phyloP scores from a whole-genome alignment of 768 basidiomycete species.

The Leccinellum rugosiceps region DNA sequence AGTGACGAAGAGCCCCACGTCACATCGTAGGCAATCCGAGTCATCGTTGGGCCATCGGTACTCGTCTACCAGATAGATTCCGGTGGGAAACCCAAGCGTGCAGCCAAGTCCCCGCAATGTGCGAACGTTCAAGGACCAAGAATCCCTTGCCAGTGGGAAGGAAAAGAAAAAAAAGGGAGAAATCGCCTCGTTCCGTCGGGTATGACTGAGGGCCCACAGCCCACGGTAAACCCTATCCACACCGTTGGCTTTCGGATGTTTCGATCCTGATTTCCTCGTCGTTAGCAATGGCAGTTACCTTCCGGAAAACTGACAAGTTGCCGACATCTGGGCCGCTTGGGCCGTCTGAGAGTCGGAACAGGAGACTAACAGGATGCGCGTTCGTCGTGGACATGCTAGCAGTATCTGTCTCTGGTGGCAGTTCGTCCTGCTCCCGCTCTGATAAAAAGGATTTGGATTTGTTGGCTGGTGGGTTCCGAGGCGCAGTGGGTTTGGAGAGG shows the following conservation, averaged over 20 bases:
- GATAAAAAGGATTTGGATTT: not conserved
- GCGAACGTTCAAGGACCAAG: not conserved
- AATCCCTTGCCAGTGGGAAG: not conserved
- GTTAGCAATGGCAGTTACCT: not conserved
- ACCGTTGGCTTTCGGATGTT: not conserved
- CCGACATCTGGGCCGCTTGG: not conserved
- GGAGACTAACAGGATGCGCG: not conserved
- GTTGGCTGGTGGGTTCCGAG: not conserved
- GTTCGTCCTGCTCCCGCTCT: not conserved
- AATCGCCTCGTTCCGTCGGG: not conserved
- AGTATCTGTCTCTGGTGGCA: not conserved
- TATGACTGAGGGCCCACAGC: not conserved
- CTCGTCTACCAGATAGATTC: no score
- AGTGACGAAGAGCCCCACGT: no score
- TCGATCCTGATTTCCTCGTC: not conserved
- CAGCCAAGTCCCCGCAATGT: not conserved
- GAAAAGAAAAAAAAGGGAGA: not conserved
- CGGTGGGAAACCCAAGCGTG: not conserved
- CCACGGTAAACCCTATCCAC: not conserved
- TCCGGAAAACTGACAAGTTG: not conserved
- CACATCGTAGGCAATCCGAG: no score
- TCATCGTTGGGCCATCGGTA: no score
- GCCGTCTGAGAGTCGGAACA: conserved; percentile 4
- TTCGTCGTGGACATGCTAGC: not conserved
- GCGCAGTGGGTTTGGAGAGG: conserved; percentile 26